Conservation (phyloP, 306 rosid species). For the Malus fusca region DNA sequence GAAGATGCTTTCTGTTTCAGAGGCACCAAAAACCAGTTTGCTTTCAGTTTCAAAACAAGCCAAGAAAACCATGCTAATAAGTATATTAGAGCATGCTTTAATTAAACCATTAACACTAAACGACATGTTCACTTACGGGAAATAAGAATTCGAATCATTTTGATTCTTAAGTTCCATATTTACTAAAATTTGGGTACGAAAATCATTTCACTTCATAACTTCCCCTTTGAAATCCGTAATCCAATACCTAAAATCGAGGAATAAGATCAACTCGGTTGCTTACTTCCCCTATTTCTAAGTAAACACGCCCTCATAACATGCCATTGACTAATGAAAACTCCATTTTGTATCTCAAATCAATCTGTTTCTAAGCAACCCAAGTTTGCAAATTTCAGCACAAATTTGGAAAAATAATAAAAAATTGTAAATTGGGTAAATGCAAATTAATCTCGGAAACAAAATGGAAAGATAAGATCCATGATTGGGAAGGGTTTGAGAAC, state of each 20-base stretch:
- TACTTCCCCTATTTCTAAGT: too few relatives aligned
- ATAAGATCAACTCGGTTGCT: too few relatives aligned
- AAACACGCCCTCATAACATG: not conserved
- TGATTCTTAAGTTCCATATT: too few relatives aligned
- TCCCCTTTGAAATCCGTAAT: too few relatives aligned
- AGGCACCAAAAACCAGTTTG: not conserved
- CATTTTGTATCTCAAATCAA: not conserved
- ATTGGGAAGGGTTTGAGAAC: constrained; percentile 6
- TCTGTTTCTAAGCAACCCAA: not conserved
- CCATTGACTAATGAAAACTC: not conserved
- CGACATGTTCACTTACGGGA: too few relatives aligned
- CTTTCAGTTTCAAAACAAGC: not conserved
- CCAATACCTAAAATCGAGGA: too few relatives aligned
- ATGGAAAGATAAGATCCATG: not conserved
- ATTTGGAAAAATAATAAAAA: not conserved
- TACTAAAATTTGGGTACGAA: too few relatives aligned
- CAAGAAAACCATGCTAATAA: not conserved
- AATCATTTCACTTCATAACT: too few relatives aligned
- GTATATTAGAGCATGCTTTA: not conserved
- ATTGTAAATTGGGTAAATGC: not conserved
- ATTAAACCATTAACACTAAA: not conserved
- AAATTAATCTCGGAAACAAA: not conserved
- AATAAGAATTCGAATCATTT: too few relatives aligned
- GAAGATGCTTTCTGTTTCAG: not conserved
- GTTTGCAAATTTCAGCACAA: not conserved